phyloP scores from a whole-genome alignment of 2,329 filamentous ascomycete genomes.

The Furcasterigmium furcatum region DNA sequence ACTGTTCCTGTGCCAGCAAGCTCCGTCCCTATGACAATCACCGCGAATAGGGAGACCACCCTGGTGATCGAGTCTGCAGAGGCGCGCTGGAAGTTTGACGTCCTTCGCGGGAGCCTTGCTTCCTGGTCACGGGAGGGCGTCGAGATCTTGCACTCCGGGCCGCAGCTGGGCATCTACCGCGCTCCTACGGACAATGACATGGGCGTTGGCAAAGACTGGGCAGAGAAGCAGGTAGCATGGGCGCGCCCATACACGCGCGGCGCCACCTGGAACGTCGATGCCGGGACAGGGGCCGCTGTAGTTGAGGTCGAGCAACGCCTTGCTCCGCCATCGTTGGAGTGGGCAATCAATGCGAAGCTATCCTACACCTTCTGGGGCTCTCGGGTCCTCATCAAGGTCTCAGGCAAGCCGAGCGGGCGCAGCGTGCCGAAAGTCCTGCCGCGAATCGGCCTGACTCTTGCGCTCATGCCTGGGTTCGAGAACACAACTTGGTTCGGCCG shows the following conservation, averaged over 20 bases:
- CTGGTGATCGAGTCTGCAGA: not conserved
- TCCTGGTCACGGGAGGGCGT: constrained; percentile 9
- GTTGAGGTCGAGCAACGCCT: constrained; percentile 33
- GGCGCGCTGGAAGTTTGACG: constrained; percentile 9
- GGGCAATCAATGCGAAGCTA: constrained; percentile 28
- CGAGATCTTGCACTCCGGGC: constrained; percentile 10
- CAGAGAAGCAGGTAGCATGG: not conserved
- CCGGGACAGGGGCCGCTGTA: not conserved
- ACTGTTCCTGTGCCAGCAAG: not conserved
- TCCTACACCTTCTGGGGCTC: constrained; percentile 36
- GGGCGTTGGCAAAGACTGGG: not conserved
- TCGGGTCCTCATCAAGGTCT: constrained; percentile 30
- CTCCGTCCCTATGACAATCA: not conserved
- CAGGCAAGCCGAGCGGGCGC: constrained; percentile 30
- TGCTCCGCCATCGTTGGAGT: constrained; percentile 42
- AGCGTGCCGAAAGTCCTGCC: constrained; percentile 36
- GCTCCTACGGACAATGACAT: constrained; percentile 11
- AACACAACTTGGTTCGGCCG: constrained; percentile 44
- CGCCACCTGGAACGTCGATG: not conserved
- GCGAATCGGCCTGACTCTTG: constrained; percentile 44
- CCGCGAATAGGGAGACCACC: not conserved
- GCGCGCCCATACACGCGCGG: not conserved
- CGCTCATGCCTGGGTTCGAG: constrained; percentile 17
- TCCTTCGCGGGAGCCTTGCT: constrained; percentile 12
- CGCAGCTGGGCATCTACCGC: constrained; percentile 9